Percentiles rank a stretch among this genome's conserved stretches.
These are phyloP conservation scores for Sphaerulina populicola DNA, from an alignment of 2,329 filamentous ascomycete species.

Conservation along the genomic window DNA sequence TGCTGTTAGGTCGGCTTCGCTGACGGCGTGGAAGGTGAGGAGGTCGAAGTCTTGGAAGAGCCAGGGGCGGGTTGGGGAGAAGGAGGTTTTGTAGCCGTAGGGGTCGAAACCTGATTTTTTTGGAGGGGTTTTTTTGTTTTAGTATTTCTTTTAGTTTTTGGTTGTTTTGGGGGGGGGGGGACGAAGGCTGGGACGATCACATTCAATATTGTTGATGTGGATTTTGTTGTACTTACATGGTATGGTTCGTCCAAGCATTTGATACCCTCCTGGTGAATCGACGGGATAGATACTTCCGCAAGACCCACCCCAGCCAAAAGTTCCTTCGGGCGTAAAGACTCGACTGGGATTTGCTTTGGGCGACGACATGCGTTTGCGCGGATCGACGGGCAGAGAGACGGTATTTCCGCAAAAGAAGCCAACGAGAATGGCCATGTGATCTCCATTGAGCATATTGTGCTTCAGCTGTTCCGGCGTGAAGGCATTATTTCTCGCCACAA, in stretches of 20 bases:
- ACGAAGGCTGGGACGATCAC: too few species aligned
- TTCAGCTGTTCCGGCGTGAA: slow-evolving; percentile 44
- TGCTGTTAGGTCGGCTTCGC: slow-evolving; percentile 44
- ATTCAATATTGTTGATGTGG: neutral
- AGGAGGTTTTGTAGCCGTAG: slow-evolving; percentile 46
- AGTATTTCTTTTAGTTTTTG: too few species aligned
- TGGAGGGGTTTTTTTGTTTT: neutral
- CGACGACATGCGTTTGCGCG: slow-evolving; percentile 46
- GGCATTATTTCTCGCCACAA: slow-evolving; percentile 49
- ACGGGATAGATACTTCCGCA: slow-evolving; percentile 51
- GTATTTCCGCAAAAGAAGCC: slow-evolving; percentile 51
- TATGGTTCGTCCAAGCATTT: slow-evolving; percentile 39
- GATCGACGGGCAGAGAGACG: slow-evolving; percentile 47
- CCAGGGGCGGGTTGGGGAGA: slow-evolving; percentile 43
- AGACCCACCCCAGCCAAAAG: slow-evolving; percentile 48
- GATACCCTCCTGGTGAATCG: slow-evolving; percentile 50
- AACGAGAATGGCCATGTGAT: slow-evolving; percentile 47
- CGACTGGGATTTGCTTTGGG: slow-evolving; percentile 52
- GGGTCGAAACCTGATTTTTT: slow-evolving; percentile 43
- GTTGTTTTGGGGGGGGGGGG: too few species aligned
- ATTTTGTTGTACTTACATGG: slow-evolving; percentile 4
- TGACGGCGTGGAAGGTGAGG: slow-evolving; percentile 48
- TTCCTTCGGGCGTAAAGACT: slow-evolving; percentile 50
- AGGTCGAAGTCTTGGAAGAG: slow-evolving; percentile 52
- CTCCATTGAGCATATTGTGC: slow-evolving; percentile 44